These are phyloP conservation scores for Tardiomyces blankii DNA, from an alignment of 1,139 yeast species.

Conservation along the genomic window DNA sequence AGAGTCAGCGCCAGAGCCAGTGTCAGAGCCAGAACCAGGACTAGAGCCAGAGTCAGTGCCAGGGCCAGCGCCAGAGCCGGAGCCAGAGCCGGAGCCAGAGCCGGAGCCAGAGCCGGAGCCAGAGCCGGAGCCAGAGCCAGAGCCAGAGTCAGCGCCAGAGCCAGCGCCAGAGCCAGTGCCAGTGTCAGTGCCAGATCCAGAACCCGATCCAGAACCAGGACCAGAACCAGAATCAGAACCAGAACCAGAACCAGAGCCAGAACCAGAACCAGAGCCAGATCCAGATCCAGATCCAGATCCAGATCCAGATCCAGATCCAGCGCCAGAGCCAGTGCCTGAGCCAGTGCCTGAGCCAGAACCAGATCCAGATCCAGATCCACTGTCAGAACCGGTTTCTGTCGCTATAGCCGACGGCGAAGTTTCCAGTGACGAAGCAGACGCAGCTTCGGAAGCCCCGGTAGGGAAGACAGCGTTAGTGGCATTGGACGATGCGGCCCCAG, in stretches of 20 bases:
- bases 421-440: too few relatives aligned
- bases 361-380: slow-evolving; percentile 8
- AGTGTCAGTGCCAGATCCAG: slow-evolving; percentile 13
- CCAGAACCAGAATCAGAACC: slow-evolving; percentile 15
- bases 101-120: slow-evolving; percentile 14
- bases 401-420: too few relatives aligned
- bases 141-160: slow-evolving; percentile 15
- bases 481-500: too few relatives aligned
- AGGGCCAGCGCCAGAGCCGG: slow-evolving; percentile 16
- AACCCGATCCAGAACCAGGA: slow-evolving; percentile 16
- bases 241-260: slow-evolving; percentile 16
- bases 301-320: slow-evolving; percentile 2
- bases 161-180: slow-evolving; percentile 17
- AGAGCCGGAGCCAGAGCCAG: slow-evolving; percentile 15
- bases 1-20: slow-evolving; percentile 13
- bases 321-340: slow-evolving; percentile 7
- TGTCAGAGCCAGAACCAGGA: slow-evolving; percentile 16
- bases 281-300: background rate
- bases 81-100: slow-evolving; percentile 5
- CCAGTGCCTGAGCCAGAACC: slow-evolving; percentile 8
- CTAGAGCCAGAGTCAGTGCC: slow-evolving; percentile 15
- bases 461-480: too few relatives aligned
- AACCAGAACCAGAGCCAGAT: slow-evolving; percentile 5
- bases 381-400: too few relatives aligned
- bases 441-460: too few relatives aligned